Percentiles rank a stretch among this genome's conserved stretches.
These are phyloP conservation scores for Verticillium klebahnii DNA, from an alignment of 2,329 filamentous ascomycete genomes.

Conservation along the genomic window DNA sequence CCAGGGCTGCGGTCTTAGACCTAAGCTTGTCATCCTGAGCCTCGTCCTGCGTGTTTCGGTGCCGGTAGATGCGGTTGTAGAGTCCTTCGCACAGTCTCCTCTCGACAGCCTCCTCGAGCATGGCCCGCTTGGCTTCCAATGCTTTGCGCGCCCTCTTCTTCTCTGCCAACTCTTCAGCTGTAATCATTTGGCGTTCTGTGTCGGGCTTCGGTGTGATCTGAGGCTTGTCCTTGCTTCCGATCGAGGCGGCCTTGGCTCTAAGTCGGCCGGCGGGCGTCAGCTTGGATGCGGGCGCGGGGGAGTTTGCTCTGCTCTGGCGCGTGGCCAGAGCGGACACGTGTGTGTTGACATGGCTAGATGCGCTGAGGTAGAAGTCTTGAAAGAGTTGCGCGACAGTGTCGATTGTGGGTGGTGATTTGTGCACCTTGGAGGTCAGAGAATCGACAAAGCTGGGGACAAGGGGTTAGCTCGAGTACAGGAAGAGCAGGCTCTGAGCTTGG, in stretches of 20 bases:
- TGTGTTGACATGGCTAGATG: slow-evolving; percentile 77
- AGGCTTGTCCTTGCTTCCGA: slow-evolving; percentile 47
- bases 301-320: slow-evolving; percentile 64
- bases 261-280: slow-evolving; percentile 52
- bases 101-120: slow-evolving; percentile 89
- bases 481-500: neutral
- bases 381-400: slow-evolving; percentile 82
- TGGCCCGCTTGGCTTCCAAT: slow-evolving; percentile 70
- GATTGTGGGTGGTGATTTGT: slow-evolving; percentile 76
- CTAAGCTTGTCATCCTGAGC: slow-evolving; percentile 90
- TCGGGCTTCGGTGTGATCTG: slow-evolving; percentile 39
- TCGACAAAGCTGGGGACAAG: slow-evolving; percentile 70
- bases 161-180: slow-evolving; percentile 75
- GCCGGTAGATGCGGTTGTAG: slow-evolving; percentile 85
- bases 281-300: slow-evolving; percentile 50
- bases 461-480: slow-evolving; percentile 5
- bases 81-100: slow-evolving; percentile 78
- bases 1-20: slow-evolving; percentile 86
- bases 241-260: slow-evolving; percentile 50
- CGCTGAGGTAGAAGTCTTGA: slow-evolving; percentile 86
- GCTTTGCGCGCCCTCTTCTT: slow-evolving; percentile 73
- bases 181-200: slow-evolving; percentile 78
- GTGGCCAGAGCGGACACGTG: slow-evolving; percentile 79
- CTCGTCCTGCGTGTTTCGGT: slow-evolving; percentile 88
- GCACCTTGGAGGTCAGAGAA: slow-evolving; percentile 79